These are phyloP conservation scores for Tieghemostelium lacteum DNA, from an alignment of 78 protist genomes.

Conservation along the genomic window DNA sequence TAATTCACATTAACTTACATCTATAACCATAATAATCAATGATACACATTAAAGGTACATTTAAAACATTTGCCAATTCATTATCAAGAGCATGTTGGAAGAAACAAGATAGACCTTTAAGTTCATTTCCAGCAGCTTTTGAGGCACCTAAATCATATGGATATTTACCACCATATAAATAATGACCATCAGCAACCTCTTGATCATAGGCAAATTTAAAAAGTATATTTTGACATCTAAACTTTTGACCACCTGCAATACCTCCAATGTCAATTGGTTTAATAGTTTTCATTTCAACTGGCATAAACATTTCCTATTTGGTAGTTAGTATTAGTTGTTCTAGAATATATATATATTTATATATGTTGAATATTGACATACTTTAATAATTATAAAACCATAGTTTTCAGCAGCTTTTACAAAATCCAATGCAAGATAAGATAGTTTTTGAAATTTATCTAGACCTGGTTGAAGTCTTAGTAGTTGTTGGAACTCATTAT, in stretches of 20 bases:
- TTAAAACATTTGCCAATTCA: slow-evolving; percentile 3
- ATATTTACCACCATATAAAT: slow-evolving; percentile 49
- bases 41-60: slow-evolving; percentile 51
- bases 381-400: slow-evolving; percentile 12
- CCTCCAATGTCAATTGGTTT: slow-evolving; percentile 44
- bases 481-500: slow-evolving; percentile 14
- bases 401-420: slow-evolving; percentile 18
- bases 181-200: background rate
- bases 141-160: slow-evolving; percentile 6
- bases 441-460: slow-evolving; percentile 8
- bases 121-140: slow-evolving; percentile 38
- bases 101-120: slow-evolving; percentile 19
- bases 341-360: background rate
- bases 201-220: slow-evolving; percentile 55
- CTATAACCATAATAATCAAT: slow-evolving; percentile 68
- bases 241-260: slow-evolving; percentile 55
- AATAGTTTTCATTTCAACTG: slow-evolving; percentile 21
- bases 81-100: slow-evolving; percentile 6
- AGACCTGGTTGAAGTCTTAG: background rate
- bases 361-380: too few relatives aligned
- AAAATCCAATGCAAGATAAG: slow-evolving; percentile 28
- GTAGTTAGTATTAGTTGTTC: too few relatives aligned
- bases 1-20: background rate
- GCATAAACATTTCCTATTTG: slow-evolving; percentile 56
- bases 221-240: slow-evolving; percentile 19